phyloP scores from a whole-genome alignment of 2,329 filamentous ascomycete species.

The Clonostachys solani region DNA sequence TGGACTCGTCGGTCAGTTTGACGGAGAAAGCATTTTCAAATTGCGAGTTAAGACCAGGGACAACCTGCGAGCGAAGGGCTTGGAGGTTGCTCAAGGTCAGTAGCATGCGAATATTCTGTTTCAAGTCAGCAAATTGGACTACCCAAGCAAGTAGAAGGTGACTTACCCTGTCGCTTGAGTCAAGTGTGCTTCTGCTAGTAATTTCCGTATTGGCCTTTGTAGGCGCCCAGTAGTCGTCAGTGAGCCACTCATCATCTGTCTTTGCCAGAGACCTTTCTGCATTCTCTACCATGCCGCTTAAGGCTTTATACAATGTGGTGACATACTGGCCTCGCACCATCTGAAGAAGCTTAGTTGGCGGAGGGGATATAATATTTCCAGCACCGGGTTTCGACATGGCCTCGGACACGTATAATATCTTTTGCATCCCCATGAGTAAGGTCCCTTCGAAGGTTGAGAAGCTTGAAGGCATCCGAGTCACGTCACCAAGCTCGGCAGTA shows the following conservation, averaged over 20 bases:
- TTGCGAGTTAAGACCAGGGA: slow-evolving; percentile 83
- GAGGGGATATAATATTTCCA: slow-evolving; percentile 76
- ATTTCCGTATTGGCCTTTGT: slow-evolving; percentile 24
- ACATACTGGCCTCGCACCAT: slow-evolving; percentile 92
- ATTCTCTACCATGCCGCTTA: slow-evolving; percentile 96
- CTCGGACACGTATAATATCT: slow-evolving; percentile 89
- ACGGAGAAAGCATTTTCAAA: slow-evolving; percentile 95
- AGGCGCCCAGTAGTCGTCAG: slow-evolving; percentile 37
- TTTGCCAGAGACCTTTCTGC: slow-evolving; percentile 72
- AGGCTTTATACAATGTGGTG: slow-evolving; percentile 85
- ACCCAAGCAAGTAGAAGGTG: background rate
- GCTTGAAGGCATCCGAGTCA: slow-evolving; percentile 85
- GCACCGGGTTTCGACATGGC: slow-evolving; percentile 71
- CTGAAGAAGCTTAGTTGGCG: slow-evolving; percentile 81
- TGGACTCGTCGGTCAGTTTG: slow-evolving; percentile 88
- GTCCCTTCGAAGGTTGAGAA: slow-evolving; percentile 84
- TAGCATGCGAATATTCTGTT: slow-evolving; percentile 84
- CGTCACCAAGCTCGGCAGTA: slow-evolving; percentile 73
- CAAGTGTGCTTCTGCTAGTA: slow-evolving; percentile 41
- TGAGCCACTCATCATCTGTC: slow-evolving; percentile 58
- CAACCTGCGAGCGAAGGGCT: slow-evolving; percentile 72
- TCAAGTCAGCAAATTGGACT: slow-evolving; percentile 13
- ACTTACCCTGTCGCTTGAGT: slow-evolving; percentile 53
- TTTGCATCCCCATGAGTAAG: slow-evolving; percentile 83
- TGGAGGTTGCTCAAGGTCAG: slow-evolving; percentile 91